phyloP scores from a whole-genome alignment of 371 early-diverging fungal genomes.

The Vavraia culicis region DNA sequence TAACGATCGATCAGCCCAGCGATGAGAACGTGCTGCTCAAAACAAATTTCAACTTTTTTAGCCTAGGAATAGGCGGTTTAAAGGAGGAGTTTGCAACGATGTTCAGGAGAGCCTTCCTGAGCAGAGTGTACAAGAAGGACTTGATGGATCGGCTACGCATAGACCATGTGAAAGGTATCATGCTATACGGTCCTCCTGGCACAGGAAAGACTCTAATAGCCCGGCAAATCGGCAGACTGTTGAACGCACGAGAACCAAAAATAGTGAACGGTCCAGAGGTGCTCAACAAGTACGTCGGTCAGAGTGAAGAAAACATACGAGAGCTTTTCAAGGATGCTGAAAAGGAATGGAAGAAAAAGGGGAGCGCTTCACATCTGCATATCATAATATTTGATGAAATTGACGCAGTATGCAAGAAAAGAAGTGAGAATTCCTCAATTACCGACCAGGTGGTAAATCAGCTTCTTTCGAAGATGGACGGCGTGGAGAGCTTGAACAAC shows the following conservation, averaged over 20 bases:
- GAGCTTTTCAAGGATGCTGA: conserved; percentile 90
- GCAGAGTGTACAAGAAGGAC: conserved; percentile 81
- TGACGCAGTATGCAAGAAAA: conserved; percentile 95
- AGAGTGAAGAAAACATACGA: conserved; percentile 89
- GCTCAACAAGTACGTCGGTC: conserved; percentile 91
- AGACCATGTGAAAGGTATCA: conserved; percentile 73
- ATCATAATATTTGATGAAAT: conserved; percentile 98
- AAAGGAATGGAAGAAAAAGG: conserved; percentile 65
- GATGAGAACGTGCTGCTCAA: conserved; percentile 33
- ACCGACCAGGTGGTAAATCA: conserved; percentile 97
- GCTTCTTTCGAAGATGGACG: conserved; percentile 63
- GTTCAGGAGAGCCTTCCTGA: conserved; percentile 94
- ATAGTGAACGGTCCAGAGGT: conserved; percentile 95
- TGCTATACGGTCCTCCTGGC: conserved; percentile 71
- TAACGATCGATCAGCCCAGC: too few species aligned
- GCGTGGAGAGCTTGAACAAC: conserved; percentile 41
- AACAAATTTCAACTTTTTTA: conserved; percentile 85
- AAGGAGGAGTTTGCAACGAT: conserved; percentile 83
- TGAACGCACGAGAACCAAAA: conserved; percentile 78
- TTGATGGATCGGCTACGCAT: conserved; percentile 82
- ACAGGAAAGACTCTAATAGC: conserved; percentile 98
- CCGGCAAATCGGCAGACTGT: conserved; percentile 87
- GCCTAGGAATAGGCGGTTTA: conserved; percentile 94
- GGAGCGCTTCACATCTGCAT: conserved; percentile 72
- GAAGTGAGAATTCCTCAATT: conserved; percentile 77